These are phyloP conservation scores for Fragaria vesca DNA, from an alignment of 306 rosid genomes.

Conservation along the genomic window DNA sequence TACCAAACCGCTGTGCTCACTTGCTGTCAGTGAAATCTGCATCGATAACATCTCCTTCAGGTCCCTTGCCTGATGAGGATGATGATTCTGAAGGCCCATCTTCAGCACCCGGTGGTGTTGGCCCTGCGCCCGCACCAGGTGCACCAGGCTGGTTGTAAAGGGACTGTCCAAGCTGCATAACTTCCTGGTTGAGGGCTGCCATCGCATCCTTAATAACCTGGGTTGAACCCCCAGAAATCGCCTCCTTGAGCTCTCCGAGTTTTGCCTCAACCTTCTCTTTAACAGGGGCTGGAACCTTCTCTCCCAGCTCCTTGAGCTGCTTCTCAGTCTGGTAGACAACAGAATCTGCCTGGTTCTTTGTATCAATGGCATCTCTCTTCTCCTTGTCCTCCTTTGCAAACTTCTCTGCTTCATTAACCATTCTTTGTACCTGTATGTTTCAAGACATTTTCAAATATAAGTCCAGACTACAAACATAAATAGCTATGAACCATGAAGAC, in stretches of 20 bases:
- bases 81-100: conserved; percentile 60
- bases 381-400: conserved; percentile 88
- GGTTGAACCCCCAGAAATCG: conserved; percentile 56
- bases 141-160: conserved; percentile 75
- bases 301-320: conserved; percentile 71
- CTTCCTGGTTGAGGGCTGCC: conserved; percentile 71
- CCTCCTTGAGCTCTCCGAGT: conserved; percentile 64
- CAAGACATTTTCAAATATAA: not conserved
- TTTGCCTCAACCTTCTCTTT: conserved; percentile 72
- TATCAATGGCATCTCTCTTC: conserved; percentile 88
- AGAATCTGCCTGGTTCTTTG: conserved; percentile 80
- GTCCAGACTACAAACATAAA: conserved; percentile 20
- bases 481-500: not conserved
- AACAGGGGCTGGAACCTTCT: conserved; percentile 61
- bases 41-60: conserved; percentile 61
- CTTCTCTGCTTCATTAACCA: conserved; percentile 83
- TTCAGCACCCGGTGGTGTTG: conserved; percentile 49
- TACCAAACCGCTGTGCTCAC: conserved; percentile 28
- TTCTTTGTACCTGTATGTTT: conserved; percentile 64
- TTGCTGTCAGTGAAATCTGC: conserved; percentile 59
- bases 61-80: conserved; percentile 37
- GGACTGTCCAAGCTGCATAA: conserved; percentile 70
- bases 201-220: conserved; percentile 58
- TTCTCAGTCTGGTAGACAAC: conserved; percentile 78
- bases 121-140: conserved; percentile 28